Percentiles rank a stretch among this genome's conserved stretches.
Conservation (phyloP, 176 grass and related monocot genomes). For the Triticum aestivum region IWGSC_CS_RefSeq_v2.1 NC_057795.1:433841949-433842448, state of each 20-base stretch:
- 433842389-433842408: slow-evolving; percentile 65
- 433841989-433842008: background rate
- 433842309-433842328: slow-evolving; percentile 14
- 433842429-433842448: slow-evolving; percentile 75
- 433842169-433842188: too few relatives aligned
- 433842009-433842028: background rate
- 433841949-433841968: background rate
- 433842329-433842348: slow-evolving; percentile 22
- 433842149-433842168: too few relatives aligned
- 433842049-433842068: too few relatives aligned
- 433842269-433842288: background rate
- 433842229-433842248: background rate
- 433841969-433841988: background rate
- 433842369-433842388: slow-evolving; percentile 25
- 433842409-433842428: background rate
- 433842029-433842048: too few relatives aligned
- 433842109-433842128: too few relatives aligned
- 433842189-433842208: too few relatives aligned
- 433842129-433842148: too few relatives aligned
- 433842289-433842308: too few relatives aligned
- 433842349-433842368: slow-evolving; percentile 21
- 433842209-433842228: background rate
- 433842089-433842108: too few relatives aligned
- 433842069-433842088: background rate
- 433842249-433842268: background rate